phyloP scores from a whole-genome alignment of 108 stramenopile genomes.

The Chaetoceros tenuissimus region DNA sequence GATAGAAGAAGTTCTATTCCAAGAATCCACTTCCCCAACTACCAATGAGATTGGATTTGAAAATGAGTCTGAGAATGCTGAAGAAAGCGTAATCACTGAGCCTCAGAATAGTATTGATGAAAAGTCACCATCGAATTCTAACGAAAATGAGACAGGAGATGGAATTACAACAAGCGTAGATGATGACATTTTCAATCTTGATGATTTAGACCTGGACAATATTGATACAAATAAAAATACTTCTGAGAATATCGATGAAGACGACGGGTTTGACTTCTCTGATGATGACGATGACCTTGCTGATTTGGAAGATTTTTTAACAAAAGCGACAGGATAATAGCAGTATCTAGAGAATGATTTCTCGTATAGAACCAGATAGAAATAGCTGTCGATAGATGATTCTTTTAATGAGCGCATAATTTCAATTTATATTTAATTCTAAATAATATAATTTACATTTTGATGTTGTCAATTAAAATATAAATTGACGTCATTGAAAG shows the following conservation, averaged over 20 bases:
- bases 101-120: neutral
- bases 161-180: neutral
- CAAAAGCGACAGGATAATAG: neutral
- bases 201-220: conserved; percentile 45
- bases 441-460: too few species aligned
- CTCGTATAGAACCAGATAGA: too few species aligned
- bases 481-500: too few species aligned
- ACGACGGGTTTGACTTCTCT: neutral
- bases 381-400: too few species aligned
- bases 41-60: conserved; percentile 6
- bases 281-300: neutral
- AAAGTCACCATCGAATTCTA: neutral
- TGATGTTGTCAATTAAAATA: too few species aligned
- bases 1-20: conserved; percentile 2
- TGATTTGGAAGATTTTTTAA: neutral
- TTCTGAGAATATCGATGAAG: neutral
- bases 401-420: too few species aligned
- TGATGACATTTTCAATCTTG: conserved; percentile 22
- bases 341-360: too few species aligned
- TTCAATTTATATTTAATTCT: too few species aligned
- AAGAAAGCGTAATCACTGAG: conserved; percentile 1
- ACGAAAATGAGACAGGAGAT: neutral
- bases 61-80: neutral
- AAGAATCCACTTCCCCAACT: neutral
- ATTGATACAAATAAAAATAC: conserved; percentile 41